These are phyloP conservation scores for Acanthamoeba lenticulata DNA, from an alignment of 208 protist genomes.

Conservation along the genomic window DNA sequence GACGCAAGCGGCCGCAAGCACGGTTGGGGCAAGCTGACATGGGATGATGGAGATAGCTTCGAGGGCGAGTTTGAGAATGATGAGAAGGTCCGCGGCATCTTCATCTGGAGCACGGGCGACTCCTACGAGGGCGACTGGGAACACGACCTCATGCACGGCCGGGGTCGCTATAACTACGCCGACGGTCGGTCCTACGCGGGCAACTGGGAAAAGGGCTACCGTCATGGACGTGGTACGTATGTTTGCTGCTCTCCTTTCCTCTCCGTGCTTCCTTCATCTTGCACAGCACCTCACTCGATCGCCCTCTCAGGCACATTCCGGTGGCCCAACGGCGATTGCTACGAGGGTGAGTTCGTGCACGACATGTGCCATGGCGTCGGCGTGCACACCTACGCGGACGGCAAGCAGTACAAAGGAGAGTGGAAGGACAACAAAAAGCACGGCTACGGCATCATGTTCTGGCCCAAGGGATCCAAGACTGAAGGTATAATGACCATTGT, in stretches of 20 bases:
- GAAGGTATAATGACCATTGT: background rate
- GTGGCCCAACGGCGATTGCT: constrained; percentile 40
- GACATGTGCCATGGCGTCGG: constrained; percentile 53
- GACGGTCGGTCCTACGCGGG: constrained; percentile 11
- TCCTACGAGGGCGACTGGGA: constrained; percentile 35
- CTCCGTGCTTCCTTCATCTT: background rate
- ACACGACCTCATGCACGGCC: constrained; percentile 43
- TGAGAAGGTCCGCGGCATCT: constrained; percentile 51
- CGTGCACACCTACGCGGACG: constrained; percentile 52
- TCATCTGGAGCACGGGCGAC: constrained; percentile 40
- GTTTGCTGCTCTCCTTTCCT: background rate
- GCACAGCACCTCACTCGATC: background rate
- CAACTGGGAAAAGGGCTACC: constrained; percentile 21
- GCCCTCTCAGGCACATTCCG: constrained; percentile 6
- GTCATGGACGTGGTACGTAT: background rate
- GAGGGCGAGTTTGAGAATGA: constrained; percentile 50
- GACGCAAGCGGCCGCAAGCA: constrained; percentile 8
- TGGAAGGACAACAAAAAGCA: constrained; percentile 59
- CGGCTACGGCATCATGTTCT: constrained; percentile 29
- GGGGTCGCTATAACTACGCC: constrained; percentile 30
- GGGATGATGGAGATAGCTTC: constrained; percentile 43
- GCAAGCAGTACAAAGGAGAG: constrained; percentile 51
- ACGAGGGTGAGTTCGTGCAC: constrained; percentile 36
- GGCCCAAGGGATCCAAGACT: constrained; percentile 11
- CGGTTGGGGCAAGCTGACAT: constrained; percentile 42